Conservation (phyloP, 2,329 filamentous ascomycete genomes). For the Leptosphaerulina australis region DNA sequence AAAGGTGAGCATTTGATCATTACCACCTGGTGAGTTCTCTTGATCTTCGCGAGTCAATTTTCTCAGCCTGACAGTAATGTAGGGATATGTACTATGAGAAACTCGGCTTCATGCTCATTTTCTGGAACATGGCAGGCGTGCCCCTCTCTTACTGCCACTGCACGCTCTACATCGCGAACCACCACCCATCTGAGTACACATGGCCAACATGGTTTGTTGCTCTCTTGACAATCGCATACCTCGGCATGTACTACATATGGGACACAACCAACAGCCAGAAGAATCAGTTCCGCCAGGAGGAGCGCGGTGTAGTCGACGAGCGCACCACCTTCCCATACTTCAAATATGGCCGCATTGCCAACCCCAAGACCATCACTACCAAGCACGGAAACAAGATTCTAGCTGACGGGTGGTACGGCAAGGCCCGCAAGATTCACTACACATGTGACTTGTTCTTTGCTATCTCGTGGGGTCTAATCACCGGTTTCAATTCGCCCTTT, state of each 20-base stretch:
- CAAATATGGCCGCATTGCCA: conserved; percentile 83
- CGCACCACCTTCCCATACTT: conserved; percentile 87
- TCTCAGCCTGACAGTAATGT: conserved; percentile 4
- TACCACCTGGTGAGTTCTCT: conserved; percentile 70
- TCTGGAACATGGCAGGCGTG: conserved; percentile 94
- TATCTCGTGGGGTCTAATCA: conserved; percentile 78
- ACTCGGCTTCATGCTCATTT: conserved; percentile 96
- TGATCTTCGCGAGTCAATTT: background rate
- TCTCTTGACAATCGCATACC: conserved; percentile 71
- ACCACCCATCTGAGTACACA: conserved; percentile 75
- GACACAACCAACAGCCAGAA: conserved; percentile 92
- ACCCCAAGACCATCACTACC: conserved; percentile 78
- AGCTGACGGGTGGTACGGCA: conserved; percentile 78
- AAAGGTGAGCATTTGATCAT: conserved; percentile 93
- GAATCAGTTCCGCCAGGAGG: conserved; percentile 84
- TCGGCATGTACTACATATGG: conserved; percentile 90
- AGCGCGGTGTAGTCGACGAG: conserved; percentile 70
- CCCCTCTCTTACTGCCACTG: conserved; percentile 93
- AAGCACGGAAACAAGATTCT: conserved; percentile 77
- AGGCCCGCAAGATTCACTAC: conserved; percentile 81
- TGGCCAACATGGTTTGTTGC: conserved; percentile 74
- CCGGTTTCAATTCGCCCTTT: conserved; percentile 79
- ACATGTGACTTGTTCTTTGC: conserved; percentile 81
- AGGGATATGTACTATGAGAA: conserved; percentile 97
- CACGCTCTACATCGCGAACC: conserved; percentile 86